Evolutionary conservation across 2,329 filamentous ascomycete genomes (phyloP), one percentile per base, ranked within the genome.

Genomic region (Sporothrix inflata): DNA sequence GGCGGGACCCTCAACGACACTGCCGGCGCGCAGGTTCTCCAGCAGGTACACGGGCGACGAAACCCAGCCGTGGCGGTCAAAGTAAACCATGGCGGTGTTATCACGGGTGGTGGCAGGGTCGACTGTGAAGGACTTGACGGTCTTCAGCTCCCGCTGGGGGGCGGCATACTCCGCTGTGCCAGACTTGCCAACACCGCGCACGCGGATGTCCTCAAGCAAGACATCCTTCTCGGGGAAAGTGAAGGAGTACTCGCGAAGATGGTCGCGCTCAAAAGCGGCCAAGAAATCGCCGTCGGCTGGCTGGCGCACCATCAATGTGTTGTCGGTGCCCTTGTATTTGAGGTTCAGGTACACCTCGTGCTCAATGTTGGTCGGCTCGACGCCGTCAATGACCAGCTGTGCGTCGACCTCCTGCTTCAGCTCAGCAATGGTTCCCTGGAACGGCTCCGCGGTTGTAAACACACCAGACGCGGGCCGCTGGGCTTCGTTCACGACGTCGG

Each of bases 311-410:
- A 97, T 97, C 49, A 97, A 85, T 0, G 94, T 92, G 4, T 93
- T 96, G 78, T 97, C 94, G 0, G 94, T 97, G 8, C 94, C 94
- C 38, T 93, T 88, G 78, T 97, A 97, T 72, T 94, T 86, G 90
- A 98, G 94, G 79, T 98, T 97, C 70, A 98, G 87, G n/a, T 97
- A 98, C 78, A 97, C 92, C 79, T 97, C 94, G 77, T 95, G 97
- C 0, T 90, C 86, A 0, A 90, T 86, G n/a, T 97, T 92, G 34
- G 92, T 89, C 2, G 60, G 38, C 7, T 86, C 84, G 78, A 98
- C 97, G 0, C 94, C 94, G 80, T 98, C 94, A 1, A 91, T 90
- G 24, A 84, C 83, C 2, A 98, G 83, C 0, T 89, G 88, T 27
- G 85, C 83, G 0, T 84, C 87, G 0, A 93, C 94, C 78, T 91